These are phyloP conservation scores for Pichia sp. DNA, from an alignment of 1,139 yeast genomes.

Conservation along the genomic window DNA sequence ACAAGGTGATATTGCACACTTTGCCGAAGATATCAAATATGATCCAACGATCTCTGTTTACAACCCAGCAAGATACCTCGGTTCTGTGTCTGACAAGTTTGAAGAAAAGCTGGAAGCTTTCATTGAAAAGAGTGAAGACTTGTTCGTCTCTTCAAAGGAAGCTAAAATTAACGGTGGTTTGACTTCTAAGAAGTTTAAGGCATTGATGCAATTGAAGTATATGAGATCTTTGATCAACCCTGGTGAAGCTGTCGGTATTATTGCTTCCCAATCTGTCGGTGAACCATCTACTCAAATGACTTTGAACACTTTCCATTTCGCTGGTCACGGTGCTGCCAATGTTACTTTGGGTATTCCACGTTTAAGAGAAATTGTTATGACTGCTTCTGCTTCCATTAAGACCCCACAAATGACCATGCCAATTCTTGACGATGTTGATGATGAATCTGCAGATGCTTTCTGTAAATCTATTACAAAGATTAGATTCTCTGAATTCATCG, in stretches of 20 bases:
- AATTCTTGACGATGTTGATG: conserved; percentile 66
- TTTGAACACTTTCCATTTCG: conserved; percentile 97
- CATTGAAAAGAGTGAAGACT: conserved; percentile 44
- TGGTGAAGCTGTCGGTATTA: conserved; percentile 97
- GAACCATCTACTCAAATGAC: conserved; percentile 99
- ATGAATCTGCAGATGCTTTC: conserved; percentile 86
- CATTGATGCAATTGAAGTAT: conserved; percentile 96
- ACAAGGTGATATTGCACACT: conserved; percentile 56
- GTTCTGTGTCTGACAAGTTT: conserved; percentile 89
- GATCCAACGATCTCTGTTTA: conserved; percentile 86
- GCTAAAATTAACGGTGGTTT: conserved; percentile 43
- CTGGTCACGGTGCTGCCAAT: conserved; percentile 99
- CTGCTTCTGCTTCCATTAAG: conserved; percentile 90
- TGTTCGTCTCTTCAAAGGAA: conserved; percentile 49
- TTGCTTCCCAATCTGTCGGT: conserved; percentile 98
- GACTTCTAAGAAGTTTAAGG: conserved; percentile 84
- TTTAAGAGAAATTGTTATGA: conserved; percentile 99
- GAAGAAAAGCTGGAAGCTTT: conserved; percentile 71
- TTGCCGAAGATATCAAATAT: conserved; percentile 53
- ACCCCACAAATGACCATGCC: conserved; percentile 99
- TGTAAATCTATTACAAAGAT: conserved; percentile 87
- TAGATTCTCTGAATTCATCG: conserved; percentile 81
- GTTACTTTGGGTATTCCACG: conserved; percentile 99
- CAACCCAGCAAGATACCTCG: conserved; percentile 85
- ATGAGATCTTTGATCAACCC: conserved; percentile 95